These are phyloP conservation scores for Arachnomyces sp. DNA, from an alignment of 2,329 filamentous ascomycete genomes.

Conservation along the genomic window DNA sequence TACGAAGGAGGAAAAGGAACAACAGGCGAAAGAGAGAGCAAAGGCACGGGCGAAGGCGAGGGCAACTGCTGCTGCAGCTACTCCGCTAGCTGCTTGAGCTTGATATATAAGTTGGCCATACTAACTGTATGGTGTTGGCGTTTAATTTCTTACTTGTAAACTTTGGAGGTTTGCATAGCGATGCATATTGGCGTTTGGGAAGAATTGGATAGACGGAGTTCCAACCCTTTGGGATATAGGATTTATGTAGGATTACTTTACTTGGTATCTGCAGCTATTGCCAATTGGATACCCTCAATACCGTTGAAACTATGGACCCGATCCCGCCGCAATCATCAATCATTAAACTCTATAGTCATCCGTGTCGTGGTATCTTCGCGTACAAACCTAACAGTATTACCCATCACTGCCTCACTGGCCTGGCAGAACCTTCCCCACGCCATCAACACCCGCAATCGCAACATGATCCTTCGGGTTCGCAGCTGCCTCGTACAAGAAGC, in stretches of 20 bases:
- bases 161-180: slow-evolving; percentile 1
- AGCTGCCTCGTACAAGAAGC: slow-evolving; percentile 87
- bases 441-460: slow-evolving; percentile 35
- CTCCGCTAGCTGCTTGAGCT: slow-evolving; percentile 21
- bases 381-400: background rate
- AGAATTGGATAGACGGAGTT: slow-evolving; percentile 1
- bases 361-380: background rate
- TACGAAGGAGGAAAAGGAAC: slow-evolving; percentile 19
- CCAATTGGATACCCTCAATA: background rate
- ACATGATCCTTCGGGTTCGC: slow-evolving; percentile 82
- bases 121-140: background rate
- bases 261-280: background rate
- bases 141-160: slow-evolving; percentile 1
- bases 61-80: slow-evolving; percentile 17
- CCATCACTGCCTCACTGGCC: slow-evolving; percentile 26
- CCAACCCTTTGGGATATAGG: slow-evolving; percentile 10
- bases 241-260: slow-evolving; percentile 8
- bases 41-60: slow-evolving; percentile 25
- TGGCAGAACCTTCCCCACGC: slow-evolving; percentile 32
- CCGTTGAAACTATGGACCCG: too few species aligned
- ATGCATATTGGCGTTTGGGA: slow-evolving; percentile 9
- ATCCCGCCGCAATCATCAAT: too few species aligned
- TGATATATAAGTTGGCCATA: background rate
- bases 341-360: too few species aligned
- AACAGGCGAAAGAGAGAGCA: slow-evolving; percentile 25